These are phyloP conservation scores for Aspergillus brunneoviolaceus DNA, from an alignment of 2,329 filamentous ascomycete genomes.

Conservation along the genomic window DNA sequence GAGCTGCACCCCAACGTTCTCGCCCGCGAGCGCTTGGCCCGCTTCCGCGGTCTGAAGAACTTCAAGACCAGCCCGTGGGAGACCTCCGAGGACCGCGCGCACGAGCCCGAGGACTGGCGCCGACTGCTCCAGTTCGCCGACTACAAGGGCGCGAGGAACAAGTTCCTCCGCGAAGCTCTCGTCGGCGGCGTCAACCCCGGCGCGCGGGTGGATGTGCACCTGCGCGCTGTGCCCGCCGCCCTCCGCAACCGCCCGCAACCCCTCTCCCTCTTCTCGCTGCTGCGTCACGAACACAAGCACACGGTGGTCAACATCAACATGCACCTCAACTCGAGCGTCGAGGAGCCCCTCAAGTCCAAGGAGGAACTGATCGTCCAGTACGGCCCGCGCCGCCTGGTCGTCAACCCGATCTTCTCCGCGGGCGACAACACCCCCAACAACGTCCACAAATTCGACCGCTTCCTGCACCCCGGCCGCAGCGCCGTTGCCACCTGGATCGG, in stretches of 20 bases:
- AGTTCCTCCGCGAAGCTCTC: constrained; percentile 75
- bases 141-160: constrained; percentile 79
- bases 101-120: constrained; percentile 88
- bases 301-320: constrained; percentile 88
- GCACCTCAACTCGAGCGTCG: constrained; percentile 74
- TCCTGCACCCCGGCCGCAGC: constrained; percentile 83
- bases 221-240: constrained; percentile 59
- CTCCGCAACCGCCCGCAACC: constrained; percentile 58
- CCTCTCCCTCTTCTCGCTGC: constrained; percentile 76
- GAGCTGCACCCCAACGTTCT: constrained; percentile 86
- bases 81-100: constrained; percentile 77
- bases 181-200: constrained; percentile 85
- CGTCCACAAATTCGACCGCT: constrained; percentile 95
- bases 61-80: constrained; percentile 86
- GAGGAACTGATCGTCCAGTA: constrained; percentile 89
- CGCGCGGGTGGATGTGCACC: constrained; percentile 76
- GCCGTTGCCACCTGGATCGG: constrained; percentile 87
- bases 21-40: constrained; percentile 78
- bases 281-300: constrained; percentile 93
- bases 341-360: constrained; percentile 81
- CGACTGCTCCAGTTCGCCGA: constrained; percentile 84
- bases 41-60: constrained; percentile 91
- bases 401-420: constrained; percentile 89
- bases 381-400: constrained; percentile 78
- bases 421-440: constrained; percentile 91